A percentile compares a stretch with the other conserved stretches of the same genome.
phyloP scores from a whole-genome alignment of 306 rosid genomes.

The Inga laurina region DNA sequence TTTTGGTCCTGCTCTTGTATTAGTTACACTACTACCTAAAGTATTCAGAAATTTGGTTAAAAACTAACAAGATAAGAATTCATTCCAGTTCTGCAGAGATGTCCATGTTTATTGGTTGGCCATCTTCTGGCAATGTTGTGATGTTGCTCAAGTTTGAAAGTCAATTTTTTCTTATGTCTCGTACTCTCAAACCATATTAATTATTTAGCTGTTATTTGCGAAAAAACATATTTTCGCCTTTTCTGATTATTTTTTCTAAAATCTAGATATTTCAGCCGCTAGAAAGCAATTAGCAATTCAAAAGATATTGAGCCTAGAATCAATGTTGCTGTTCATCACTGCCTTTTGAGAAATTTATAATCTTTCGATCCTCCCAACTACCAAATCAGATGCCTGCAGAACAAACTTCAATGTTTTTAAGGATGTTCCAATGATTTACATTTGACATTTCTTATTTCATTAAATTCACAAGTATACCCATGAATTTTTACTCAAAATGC shows the following conservation, averaged over 20 bases:
- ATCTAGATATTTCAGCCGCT: not conserved
- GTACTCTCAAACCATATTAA: not conserved
- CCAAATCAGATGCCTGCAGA: not conserved
- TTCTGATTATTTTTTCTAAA: not conserved
- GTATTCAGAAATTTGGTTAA: slow-evolving; percentile 16
- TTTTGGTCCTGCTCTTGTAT: not conserved
- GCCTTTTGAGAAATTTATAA: not conserved
- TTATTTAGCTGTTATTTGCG: too few species aligned
- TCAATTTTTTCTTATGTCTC: not conserved
- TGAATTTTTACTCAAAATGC: too few species aligned
- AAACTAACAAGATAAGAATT: not conserved
- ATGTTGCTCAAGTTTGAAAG: not conserved
- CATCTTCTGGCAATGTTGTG: not conserved
- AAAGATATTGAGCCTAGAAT: not conserved
- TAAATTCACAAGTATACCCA: not conserved
- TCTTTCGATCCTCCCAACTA: not conserved
- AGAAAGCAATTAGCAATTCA: not conserved
- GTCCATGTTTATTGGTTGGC: not conserved
- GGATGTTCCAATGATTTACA: not conserved
- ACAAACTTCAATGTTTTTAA: not conserved
- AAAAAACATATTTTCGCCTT: not conserved
- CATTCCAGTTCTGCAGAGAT: not conserved
- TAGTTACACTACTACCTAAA: not conserved
- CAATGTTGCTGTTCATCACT: not conserved
- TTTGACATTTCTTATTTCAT: not conserved